Conservation (phyloP, 2,329 filamentous ascomycete species). For the Phyllosticta paracitricarpa region DNA sequence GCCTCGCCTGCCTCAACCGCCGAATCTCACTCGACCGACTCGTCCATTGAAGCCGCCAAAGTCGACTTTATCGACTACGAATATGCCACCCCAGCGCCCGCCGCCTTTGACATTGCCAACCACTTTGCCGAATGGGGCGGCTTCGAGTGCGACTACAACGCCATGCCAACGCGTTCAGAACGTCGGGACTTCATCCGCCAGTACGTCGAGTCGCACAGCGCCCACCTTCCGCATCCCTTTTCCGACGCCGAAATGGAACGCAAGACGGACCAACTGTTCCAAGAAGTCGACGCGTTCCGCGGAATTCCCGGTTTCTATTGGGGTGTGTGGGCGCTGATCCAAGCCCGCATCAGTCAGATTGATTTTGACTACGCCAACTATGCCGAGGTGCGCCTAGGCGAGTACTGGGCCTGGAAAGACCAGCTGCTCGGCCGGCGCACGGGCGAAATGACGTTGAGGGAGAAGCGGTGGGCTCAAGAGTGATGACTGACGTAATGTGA, state of each 20-base stretch:
- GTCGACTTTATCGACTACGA: slow-evolving; percentile 89
- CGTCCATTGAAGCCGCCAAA: slow-evolving; percentile 39
- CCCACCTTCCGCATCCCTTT: slow-evolving; percentile 24
- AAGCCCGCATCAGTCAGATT: slow-evolving; percentile 87
- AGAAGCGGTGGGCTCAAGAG: slow-evolving; percentile 67
- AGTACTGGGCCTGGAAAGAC: slow-evolving; percentile 88
- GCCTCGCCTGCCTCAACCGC: slow-evolving; percentile 20
- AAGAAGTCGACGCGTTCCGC: slow-evolving; percentile 77
- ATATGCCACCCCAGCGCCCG: slow-evolving; percentile 87
- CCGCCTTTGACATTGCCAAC: slow-evolving; percentile 93
- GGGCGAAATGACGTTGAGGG: slow-evolving; percentile 60
- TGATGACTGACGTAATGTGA: not conserved
- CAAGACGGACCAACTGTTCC: slow-evolving; percentile 49
- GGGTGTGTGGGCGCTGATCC: slow-evolving; percentile 95
- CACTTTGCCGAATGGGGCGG: slow-evolving; percentile 98
- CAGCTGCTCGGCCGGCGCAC: slow-evolving; percentile 56
- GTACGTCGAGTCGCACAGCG: slow-evolving; percentile 65
- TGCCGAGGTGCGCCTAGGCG: slow-evolving; percentile 72
- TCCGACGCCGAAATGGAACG: slow-evolving; percentile 10
- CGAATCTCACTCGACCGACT: slow-evolving; percentile 12
- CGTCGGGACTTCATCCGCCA: slow-evolving; percentile 72
- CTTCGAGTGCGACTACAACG: slow-evolving; percentile 84
- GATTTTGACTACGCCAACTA: slow-evolving; percentile 95
- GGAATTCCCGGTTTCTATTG: slow-evolving; percentile 82
- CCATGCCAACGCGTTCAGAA: slow-evolving; percentile 67